phyloP scores from a whole-genome alignment of 345 rosid genomes.

The Cardamine occulta region DNA sequence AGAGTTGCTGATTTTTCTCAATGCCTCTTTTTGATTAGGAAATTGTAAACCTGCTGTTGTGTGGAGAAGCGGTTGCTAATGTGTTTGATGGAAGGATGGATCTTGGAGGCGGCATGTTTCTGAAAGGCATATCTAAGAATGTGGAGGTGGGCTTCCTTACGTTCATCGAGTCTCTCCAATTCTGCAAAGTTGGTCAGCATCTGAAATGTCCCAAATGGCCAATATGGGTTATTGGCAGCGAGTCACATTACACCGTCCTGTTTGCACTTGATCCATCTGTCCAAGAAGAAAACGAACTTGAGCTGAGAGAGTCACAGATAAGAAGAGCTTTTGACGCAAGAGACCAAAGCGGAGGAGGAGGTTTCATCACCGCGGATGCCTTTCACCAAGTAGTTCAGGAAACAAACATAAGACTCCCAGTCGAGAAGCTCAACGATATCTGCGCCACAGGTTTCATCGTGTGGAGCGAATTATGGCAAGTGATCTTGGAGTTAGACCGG shows the following conservation, averaged over 20 bases:
- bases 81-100: constrained; percentile 98
- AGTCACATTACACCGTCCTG: constrained; percentile 94
- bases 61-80: constrained; percentile 96
- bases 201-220: constrained; percentile 97
- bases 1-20: constrained; percentile 17
- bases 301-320: constrained; percentile 87
- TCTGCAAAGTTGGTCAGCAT: constrained; percentile 95
- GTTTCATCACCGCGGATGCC: constrained; percentile 92
- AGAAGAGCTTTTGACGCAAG: constrained; percentile 90
- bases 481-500: constrained; percentile 76
- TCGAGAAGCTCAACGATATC: constrained; percentile 70
- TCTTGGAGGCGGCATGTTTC: constrained; percentile 94
- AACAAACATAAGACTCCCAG: constrained; percentile 64
- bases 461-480: constrained; percentile 99
- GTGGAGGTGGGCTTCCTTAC: constrained; percentile 99
- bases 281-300: constrained; percentile 94
- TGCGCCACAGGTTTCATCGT: constrained; percentile 82
- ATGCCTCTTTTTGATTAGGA: constrained; percentile 59
- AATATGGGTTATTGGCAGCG: constrained; percentile 99
- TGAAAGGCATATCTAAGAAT: constrained; percentile 75
- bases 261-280: constrained; percentile 87
- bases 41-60: constrained; percentile 88
- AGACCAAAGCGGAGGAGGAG: constrained; percentile 99
- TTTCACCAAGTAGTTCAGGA: constrained; percentile 84
- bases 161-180: constrained; percentile 87